Conservation (phyloP, 768 basidiomycete genomes). For the Dictyophora rubrovolvata region DNA sequence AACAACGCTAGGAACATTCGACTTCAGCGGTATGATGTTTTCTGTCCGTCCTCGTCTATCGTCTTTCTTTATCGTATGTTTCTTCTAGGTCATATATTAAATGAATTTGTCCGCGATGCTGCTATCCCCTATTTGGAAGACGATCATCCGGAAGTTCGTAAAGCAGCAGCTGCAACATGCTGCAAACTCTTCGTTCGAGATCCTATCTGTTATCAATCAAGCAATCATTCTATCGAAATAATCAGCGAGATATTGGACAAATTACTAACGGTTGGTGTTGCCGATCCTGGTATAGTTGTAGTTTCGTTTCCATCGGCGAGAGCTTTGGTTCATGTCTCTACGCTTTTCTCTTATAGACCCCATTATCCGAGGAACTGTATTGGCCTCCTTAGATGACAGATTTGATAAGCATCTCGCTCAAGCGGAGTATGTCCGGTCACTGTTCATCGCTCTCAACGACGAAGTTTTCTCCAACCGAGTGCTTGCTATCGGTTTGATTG, state of each 20-base stretch:
- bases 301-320: background rate
- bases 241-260: constrained; percentile 98
- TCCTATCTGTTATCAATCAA: constrained; percentile 92
- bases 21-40: constrained; percentile 68
- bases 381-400: constrained; percentile 78
- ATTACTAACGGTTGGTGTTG: constrained; percentile 86
- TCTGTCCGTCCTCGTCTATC: background rate
- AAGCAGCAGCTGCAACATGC: constrained; percentile 85
- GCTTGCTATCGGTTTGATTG: constrained; percentile 84
- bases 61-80: constrained; percentile 3
- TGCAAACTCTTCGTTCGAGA: constrained; percentile 88
- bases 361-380: constrained; percentile 74
- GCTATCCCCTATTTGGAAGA: constrained; percentile 92
- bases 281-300: constrained; percentile 69
- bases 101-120: constrained; percentile 89
- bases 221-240: constrained; percentile 91
- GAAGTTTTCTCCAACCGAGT: constrained; percentile 91
- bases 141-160: constrained; percentile 77
- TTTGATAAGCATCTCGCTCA: constrained; percentile 97
- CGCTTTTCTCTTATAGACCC: constrained; percentile 49
- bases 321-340: background rate
- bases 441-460: constrained; percentile 96
- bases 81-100: constrained; percentile 71
- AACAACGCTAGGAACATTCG: constrained; percentile 79
- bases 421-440: constrained; percentile 93